Base-by-base conservation (phyloP, 371 early-diverging fungal species). In the Smittium mucronatum region DNA sequence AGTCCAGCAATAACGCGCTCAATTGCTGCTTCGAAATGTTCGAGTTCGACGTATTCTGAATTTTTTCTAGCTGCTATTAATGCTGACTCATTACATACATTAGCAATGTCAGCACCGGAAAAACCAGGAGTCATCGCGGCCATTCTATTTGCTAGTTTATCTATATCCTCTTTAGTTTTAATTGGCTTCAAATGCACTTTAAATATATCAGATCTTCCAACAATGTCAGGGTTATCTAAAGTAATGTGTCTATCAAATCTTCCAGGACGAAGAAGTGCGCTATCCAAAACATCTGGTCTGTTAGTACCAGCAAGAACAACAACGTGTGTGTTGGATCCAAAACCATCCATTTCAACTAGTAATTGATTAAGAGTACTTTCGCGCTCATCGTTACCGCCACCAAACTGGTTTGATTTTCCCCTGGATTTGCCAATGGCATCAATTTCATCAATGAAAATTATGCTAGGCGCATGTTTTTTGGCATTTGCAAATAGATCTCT, bases 331-430 rank as follows among this genome's bases (percentile, higher is more conserved):
- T 82, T 86, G 1, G 75, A 74, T 16, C 73, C 74, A 67, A 80
- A 89, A n/a, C 99, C 99, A 79, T 99, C 99, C 97, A 99, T 98
- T 82, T 99, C 99, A 15, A 98, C 98, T 69, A 99, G 80, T 59
- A 99, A 83, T 81, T 98, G 97, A 78, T 98, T 97, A 57, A 98
- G 83, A 0, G 99, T 99, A 71, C 89, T 89, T 79, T 98, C 99
- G 58, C 99, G 89, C 80, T 98, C 99, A 74, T 99, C 99, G 75
- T 99, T 96, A 63, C 95, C 95, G 8, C 67, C 67, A 76, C 89
- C 87, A 36, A 83, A 67, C 70, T 90, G 87, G 28, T 94, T 93
- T 35, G 88, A 88, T 74, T 90, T 89, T 30, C 93, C 94, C 75
- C 99, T 93, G 29, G 98, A 93, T 80, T 96, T 98, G 69, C 98